phyloP scores from a whole-genome alignment of 768 basidiomycete species.

The Suillus cothurnatus region DNA sequence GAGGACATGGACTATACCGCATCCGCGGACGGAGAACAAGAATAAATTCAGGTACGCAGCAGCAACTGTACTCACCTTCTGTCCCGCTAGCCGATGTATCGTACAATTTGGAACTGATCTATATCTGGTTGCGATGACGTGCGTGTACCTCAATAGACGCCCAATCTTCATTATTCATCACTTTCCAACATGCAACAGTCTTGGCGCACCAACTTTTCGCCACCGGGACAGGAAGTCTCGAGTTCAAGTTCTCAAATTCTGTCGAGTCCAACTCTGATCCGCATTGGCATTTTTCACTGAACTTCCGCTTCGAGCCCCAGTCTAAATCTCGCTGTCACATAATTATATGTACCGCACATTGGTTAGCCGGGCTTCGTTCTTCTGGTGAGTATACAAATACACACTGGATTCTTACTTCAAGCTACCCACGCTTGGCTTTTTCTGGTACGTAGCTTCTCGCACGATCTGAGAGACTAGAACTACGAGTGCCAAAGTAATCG shows the following conservation, averaged over 20 bases:
- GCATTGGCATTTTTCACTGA: not conserved
- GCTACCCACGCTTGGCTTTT: not conserved
- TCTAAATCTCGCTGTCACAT: not conserved
- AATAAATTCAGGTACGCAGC: not conserved
- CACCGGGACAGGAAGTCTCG: not conserved
- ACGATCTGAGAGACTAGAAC: not conserved
- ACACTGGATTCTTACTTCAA: not conserved
- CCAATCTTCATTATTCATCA: not conserved
- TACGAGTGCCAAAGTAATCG: not conserved
- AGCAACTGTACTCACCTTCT: not conserved
- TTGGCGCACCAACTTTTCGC: not conserved
- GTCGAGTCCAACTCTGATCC: not conserved
- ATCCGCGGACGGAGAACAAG: not conserved
- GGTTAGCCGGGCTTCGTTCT: not conserved
- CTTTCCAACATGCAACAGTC: not conserved
- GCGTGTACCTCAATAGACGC: not conserved
- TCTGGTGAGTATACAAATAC: conserved; percentile 1
- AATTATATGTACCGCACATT: not conserved
- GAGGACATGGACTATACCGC: not conserved
- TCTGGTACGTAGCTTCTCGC: not conserved
- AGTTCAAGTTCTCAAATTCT: not conserved
- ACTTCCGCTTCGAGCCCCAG: not conserved
- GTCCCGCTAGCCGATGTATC: not conserved
- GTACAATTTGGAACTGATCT: not conserved
- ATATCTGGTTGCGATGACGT: not conserved